Evolutionary conservation across 192 early-diverging fungal species (phyloP).

Genomic region (Gonapodya sp.): DNA sequence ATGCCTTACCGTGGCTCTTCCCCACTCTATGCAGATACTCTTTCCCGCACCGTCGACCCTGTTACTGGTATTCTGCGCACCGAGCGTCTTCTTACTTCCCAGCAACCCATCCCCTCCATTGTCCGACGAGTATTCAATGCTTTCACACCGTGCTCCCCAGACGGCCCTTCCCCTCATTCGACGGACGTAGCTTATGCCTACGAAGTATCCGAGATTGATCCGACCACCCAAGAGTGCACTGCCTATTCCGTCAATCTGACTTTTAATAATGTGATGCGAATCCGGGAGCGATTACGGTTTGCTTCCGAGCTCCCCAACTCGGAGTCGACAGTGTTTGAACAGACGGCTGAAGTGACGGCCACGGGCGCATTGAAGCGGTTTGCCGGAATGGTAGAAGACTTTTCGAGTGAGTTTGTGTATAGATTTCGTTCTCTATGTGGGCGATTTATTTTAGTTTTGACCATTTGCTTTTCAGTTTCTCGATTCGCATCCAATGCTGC

Average conservation of each 20-base stretch:
- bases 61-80: conserved; percentile 76
- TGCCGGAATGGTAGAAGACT: conserved; percentile 15
- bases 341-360: conserved; percentile 75
- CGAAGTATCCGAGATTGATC: conserved; percentile 84
- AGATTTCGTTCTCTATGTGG: not conserved
- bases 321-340: conserved; percentile 53
- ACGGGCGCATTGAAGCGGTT: conserved; percentile 46
- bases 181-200: conserved; percentile 67
- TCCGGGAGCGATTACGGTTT: conserved; percentile 81
- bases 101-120: conserved; percentile 76
- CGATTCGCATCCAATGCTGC: conserved; percentile 86
- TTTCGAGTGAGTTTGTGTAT: not conserved
- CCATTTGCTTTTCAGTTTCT: conserved; percentile 71
- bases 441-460: conserved; percentile 45
- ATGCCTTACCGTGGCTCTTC: no score
- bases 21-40: conserved; percentile 18
- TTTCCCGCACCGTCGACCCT: conserved; percentile 70
- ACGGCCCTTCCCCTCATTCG: conserved; percentile 2
- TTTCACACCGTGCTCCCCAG: not conserved
- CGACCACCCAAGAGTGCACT: conserved; percentile 52
- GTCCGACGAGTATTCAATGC: conserved; percentile 38
- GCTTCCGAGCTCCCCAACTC: conserved; percentile 46
- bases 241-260: conserved; percentile 80
- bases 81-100: conserved; percentile 80
- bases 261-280: conserved; percentile 69